These are phyloP conservation scores for Botrytis aclada DNA, from an alignment of 2,329 filamentous ascomycete species.

Conservation along the genomic window DNA sequence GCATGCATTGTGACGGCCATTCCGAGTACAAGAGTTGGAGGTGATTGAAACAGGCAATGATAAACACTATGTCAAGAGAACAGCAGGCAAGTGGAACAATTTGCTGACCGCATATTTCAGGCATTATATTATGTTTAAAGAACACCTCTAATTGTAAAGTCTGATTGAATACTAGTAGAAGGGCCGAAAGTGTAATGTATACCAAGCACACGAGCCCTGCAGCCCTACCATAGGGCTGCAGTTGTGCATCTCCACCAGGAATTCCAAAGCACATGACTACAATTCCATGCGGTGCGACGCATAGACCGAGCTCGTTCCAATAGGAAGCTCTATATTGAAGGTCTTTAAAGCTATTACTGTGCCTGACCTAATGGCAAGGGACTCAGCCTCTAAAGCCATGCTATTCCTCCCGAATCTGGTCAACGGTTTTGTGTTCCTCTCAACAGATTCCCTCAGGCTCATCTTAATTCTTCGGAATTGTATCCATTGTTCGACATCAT, in stretches of 20 bases:
- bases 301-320: not conserved
- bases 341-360: not conserved
- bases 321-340: not conserved
- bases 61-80: not conserved
- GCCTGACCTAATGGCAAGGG: not conserved
- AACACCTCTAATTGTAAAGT: not conserved
- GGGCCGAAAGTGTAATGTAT: not conserved
- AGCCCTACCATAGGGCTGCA: slow-evolving; percentile 20
- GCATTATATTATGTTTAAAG: not conserved
- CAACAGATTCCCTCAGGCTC: not conserved
- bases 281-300: not conserved
- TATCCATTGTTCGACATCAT: not conserved
- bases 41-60: not conserved
- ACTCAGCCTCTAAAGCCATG: slow-evolving; percentile 7
- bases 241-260: not conserved
- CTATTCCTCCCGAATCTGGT: not conserved
- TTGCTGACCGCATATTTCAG: slow-evolving; percentile 1
- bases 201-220: not conserved
- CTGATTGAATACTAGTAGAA: not conserved
- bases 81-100: not conserved
- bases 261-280: not conserved
- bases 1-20: not conserved
- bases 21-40: not conserved
- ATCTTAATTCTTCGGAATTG: not conserved
- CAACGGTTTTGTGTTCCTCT: not conserved